Percentiles rank a stretch among this genome's conserved stretches.
These are phyloP conservation scores for Lepraria neglecta DNA, from an alignment of 495 filamentous ascomycete genomes.

Conservation along the genomic window DNA sequence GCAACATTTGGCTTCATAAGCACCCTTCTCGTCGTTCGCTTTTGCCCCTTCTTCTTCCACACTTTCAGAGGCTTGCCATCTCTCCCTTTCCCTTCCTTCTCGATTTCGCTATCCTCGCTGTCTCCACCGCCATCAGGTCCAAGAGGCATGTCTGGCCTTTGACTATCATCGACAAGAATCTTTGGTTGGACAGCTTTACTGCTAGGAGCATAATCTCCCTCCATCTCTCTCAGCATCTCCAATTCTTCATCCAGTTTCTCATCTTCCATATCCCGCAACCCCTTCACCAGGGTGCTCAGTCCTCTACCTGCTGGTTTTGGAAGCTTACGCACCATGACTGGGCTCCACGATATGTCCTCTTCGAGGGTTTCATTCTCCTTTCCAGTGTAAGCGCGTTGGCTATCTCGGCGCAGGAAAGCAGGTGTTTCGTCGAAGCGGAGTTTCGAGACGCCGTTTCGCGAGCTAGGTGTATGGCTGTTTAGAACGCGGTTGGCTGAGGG, in stretches of 20 bases:
- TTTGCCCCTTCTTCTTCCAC: conserved; percentile 91
- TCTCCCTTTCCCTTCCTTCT: conserved; percentile 26
- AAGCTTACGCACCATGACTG: conserved; percentile 43
- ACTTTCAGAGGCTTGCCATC: conserved; percentile 49
- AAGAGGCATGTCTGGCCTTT: conserved; percentile 44
- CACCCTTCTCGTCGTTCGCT: conserved; percentile 73
- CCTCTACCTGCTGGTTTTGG: conserved; percentile 60
- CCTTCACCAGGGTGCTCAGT: conserved; percentile 71
- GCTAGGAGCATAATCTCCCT: conserved; percentile 43
- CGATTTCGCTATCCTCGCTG: conserved; percentile 45
- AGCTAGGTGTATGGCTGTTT: conserved; percentile 12
- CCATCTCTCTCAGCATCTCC: conserved; percentile 76
- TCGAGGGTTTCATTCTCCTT: conserved; percentile 34
- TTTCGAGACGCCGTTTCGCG: conserved; percentile 16
- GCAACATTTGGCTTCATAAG: conserved; percentile 57
- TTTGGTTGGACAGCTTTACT: conserved; percentile 29
- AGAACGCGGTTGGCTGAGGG: conserved; percentile 20
- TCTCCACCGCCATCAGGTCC: conserved; percentile 57
- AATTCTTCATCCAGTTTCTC: conserved; percentile 71
- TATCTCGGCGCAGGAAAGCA: conserved; percentile 24
- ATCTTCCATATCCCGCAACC: conserved; percentile 71
- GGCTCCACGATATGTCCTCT: conserved; percentile 39
- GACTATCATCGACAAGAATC: conserved; percentile 58
- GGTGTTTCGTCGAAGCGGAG: conserved; percentile 24
- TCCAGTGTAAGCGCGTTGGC: conserved; percentile 24